These are phyloP conservation scores for Arachis hypogaea DNA, from an alignment of 306 rosid genomes.

Conservation along the genomic window DNA sequence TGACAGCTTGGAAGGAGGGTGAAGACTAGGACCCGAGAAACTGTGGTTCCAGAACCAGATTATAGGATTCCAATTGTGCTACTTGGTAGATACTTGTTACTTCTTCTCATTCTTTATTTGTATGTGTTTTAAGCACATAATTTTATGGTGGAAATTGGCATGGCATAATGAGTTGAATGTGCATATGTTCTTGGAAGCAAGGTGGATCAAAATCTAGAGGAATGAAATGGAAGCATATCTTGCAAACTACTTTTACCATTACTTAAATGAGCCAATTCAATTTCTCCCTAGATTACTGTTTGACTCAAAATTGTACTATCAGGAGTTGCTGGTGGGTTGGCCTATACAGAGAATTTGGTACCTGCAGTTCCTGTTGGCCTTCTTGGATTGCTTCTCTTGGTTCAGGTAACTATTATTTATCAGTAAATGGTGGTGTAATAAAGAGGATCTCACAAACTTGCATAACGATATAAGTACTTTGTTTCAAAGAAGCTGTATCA, in stretches of 20 bases:
- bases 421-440: not conserved
- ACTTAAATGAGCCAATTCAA: slow-evolving; percentile 17
- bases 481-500: not conserved
- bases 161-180: not conserved
- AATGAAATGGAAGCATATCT: not conserved
- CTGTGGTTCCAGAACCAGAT: slow-evolving; percentile 90
- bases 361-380: slow-evolving; percentile 87
- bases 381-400: slow-evolving; percentile 82
- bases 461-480: not conserved
- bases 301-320: slow-evolving; percentile 39
- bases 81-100: slow-evolving; percentile 64
- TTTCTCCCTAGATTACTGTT: not conserved
- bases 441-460: slow-evolving; percentile 17
- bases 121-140: slow-evolving; percentile 11
- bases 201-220: slow-evolving; percentile 27
- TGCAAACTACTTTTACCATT: not conserved
- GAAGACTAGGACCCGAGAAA: slow-evolving; percentile 53
- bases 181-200: not conserved
- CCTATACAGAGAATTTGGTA: slow-evolving; percentile 71
- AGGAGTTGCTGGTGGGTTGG: slow-evolving; percentile 86
- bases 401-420: slow-evolving; percentile 66
- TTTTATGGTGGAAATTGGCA: slow-evolving; percentile 11
- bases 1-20: slow-evolving; percentile 73
- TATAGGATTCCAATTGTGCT: slow-evolving; percentile 87
- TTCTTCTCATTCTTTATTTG: slow-evolving; percentile 34